phyloP scores from a whole-genome alignment of 352 stramenopile genomes.

The Pythium monospermum region DNA sequence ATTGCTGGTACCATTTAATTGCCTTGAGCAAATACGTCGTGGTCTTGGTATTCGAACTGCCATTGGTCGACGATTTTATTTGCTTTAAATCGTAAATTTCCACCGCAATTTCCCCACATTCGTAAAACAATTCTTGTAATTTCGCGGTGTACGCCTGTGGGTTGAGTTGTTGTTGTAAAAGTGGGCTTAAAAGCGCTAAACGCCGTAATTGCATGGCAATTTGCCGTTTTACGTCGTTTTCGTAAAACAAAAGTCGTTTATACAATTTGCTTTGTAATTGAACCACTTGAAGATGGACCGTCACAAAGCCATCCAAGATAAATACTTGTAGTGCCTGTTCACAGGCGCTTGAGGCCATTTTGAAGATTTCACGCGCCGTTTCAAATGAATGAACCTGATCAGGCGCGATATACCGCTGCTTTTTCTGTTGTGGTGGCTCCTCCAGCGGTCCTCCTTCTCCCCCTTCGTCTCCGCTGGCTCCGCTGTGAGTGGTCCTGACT shows the following conservation, averaged over 20 bases:
- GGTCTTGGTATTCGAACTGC: conserved; percentile 29
- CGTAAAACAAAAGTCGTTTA: conserved; percentile 44
- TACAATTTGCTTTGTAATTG: conserved; percentile 60
- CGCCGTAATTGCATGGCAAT: conserved; percentile 66
- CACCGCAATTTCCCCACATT: conserved; percentile 51
- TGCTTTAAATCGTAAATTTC: conserved; percentile 66
- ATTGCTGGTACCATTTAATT: conserved; percentile 67
- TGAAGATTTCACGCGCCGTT: conserved; percentile 55
- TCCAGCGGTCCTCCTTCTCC: no score
- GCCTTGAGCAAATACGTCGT: conserved; percentile 54
- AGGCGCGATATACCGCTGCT: conserved; percentile 23
- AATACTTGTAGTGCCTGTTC: conserved; percentile 38
- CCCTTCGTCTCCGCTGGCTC: conserved; percentile 21
- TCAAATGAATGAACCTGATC: conserved; percentile 38
- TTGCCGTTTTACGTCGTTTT: conserved; percentile 44
- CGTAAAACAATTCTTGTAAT: conserved; percentile 64
- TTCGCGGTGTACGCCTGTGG: conserved; percentile 42
- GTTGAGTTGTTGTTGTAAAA: conserved; percentile 49
- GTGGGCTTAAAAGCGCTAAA: conserved; percentile 34
- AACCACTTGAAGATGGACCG: conserved; percentile 46
- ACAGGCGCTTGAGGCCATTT: conserved; percentile 43
- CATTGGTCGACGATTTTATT: conserved; percentile 29
- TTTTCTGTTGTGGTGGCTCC: no score
- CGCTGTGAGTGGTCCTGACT: neutral
- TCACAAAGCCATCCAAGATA: conserved; percentile 66